Evolutionary conservation across 192 early-diverging fungal species (phyloP), one percentile per base, ranked within the genome.

Genomic region (Entomortierella beljakovae): DNA sequence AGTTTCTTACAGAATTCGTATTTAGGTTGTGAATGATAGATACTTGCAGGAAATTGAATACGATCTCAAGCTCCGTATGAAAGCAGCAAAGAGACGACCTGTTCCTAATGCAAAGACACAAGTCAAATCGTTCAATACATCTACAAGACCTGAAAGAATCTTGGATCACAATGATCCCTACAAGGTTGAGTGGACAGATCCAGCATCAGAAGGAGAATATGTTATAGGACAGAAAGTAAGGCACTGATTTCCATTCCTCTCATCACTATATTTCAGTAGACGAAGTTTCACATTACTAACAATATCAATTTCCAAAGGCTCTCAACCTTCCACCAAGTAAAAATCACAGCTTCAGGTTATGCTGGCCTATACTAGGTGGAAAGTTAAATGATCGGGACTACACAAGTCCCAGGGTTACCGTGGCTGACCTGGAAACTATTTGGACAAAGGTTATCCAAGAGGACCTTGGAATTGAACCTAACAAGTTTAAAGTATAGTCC

Each of bases 131-230:
- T 96, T 90, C 82, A 97, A 97, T 60, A 71, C 81, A 15, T 84
- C 90, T 38, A 77, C 89, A 16, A 60, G 54, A 28, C 85, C 89
- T 7, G 92, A 94, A 59, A 82, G 64, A 0, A 95, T 96, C 76
- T 82, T 88, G 23, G 94, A 96, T 76, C 94, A 96, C 69, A 97
- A 97, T 71, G 96, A 97, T 65, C 95, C 95, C 7, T 94, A 93
- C 73, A 90, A 92, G 57, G 89, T 96, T 22, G 96, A 97, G 40
- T 97, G 95, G 95, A 90, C 91, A 0, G 69, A 89, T 0, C 64
- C 86, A 0, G 68, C 73, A 26, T 74, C 81, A 9, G 61, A 75
- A n/a, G 85, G 57, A 15, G 86, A 90, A 16, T 81, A 80, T 61
- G 82, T 84, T 61, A 77, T 88, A 32, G 92, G 91, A 32, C 80